Evolutionary conservation across 345 rosid genomes (phyloP), one percentile per base, ranked within the genome.

Genomic region (Isatis tinctoria): DNA sequence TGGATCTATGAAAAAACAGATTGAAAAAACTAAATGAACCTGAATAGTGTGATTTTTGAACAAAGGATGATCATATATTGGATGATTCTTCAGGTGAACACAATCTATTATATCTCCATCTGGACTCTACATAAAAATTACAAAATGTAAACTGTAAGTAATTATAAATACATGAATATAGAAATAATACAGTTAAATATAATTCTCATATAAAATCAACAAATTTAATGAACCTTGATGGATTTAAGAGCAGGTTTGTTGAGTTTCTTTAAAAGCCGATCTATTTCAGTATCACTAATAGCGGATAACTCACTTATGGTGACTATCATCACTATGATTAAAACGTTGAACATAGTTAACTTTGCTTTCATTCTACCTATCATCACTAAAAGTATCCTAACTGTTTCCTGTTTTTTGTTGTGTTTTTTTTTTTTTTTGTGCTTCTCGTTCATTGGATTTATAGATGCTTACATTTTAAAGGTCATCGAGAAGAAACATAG

Each of bases 221-320:
- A 65, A 48, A 20, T 37, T 3, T 8, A 20, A 36, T n/a, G 0
- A 40, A 68, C 72, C 63, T 68, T 68, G 5, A 68, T 54, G 9
- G 63, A 68, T 68, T 54, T 68, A 27, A 53, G 5, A 27, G 24
- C 37, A 26, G 39, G 72, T 40, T 68, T 68, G 12, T 68, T 68
- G 27, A 68, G 40, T 68, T 54, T 68, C 1, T 68, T 54, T 7
- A 68, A 40, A 0, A 68, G 28, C 11, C 10, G 12, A 17, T 54
- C 2, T 40, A 54, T 27, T 54, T 40, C 37, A 4, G 12, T 28
- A 54, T 54, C 40, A 53, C 4, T 17, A 26, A 10, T 3, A 67
- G 5, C 11, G 4, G 16, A 14, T 33, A 7, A 28, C 10, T 40
- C 14, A 6, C 13, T 32, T 16, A 18, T 8, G 2, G 8, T 54